These are phyloP conservation scores for Leucocoprinus leucothites DNA, from an alignment of 768 basidiomycete species.

Conservation along the genomic window DNA sequence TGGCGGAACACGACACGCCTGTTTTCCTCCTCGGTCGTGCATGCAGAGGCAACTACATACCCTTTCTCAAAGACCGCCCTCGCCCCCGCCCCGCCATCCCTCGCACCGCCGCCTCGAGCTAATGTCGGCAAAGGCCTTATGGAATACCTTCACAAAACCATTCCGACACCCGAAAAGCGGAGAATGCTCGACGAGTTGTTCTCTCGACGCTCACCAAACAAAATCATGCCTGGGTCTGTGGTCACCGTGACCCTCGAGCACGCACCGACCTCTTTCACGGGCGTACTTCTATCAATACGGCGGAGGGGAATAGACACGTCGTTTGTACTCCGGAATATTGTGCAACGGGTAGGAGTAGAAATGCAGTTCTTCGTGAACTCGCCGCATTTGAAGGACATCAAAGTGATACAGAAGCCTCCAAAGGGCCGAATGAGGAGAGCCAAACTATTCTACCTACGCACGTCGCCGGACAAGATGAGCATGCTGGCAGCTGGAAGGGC, in stretches of 20 bases:
- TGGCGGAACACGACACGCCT: background rate
- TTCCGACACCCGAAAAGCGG: conserved; percentile 68
- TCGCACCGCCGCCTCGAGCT: conserved; percentile 43
- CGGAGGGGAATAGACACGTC: conserved; percentile 84
- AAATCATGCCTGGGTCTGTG: conserved; percentile 82
- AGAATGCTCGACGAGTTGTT: conserved; percentile 68
- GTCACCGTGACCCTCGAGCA: conserved; percentile 75
- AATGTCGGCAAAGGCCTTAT: conserved; percentile 75
- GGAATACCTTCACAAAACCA: conserved; percentile 63
- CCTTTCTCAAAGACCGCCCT: conserved; percentile 74
- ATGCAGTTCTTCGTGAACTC: conserved; percentile 87
- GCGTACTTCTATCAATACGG: conserved; percentile 81
- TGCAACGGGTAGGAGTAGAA: conserved; percentile 90
- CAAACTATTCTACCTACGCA: conserved; percentile 80
- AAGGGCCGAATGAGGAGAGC: conserved; percentile 68
- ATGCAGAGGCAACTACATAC: conserved; percentile 34
- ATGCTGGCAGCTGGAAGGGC: conserved; percentile 50
- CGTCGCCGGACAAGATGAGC: conserved; percentile 84
- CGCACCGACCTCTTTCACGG: conserved; percentile 82
- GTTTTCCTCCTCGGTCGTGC: conserved; percentile 14
- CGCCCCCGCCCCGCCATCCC: conserved; percentile 42
- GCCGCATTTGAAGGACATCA: conserved; percentile 86
- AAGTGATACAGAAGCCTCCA: conserved; percentile 65
- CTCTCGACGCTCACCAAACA: conserved; percentile 61
- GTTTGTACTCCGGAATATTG: conserved; percentile 86